These are phyloP conservation scores for Macrotyloma uniflorum DNA, from an alignment of 306 rosid species.

Conservation along the genomic window DNA sequence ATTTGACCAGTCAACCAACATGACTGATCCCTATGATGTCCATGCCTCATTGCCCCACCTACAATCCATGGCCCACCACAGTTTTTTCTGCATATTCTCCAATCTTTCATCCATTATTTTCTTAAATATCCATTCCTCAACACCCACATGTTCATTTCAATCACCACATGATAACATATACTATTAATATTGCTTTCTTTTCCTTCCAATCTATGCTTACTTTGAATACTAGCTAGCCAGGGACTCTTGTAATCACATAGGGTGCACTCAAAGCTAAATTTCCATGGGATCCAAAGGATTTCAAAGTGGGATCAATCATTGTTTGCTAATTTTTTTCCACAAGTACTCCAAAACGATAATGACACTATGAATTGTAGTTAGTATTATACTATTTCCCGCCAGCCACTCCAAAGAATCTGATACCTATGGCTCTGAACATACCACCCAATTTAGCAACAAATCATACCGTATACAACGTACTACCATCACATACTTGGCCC, in stretches of 20 bases:
- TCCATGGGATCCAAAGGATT: slow-evolving; percentile 57
- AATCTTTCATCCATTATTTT: slow-evolving; percentile 24
- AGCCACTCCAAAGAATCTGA: slow-evolving; percentile 50
- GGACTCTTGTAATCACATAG: slow-evolving; percentile 13
- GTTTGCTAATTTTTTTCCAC: slow-evolving; percentile 52
- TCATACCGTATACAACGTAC: slow-evolving; percentile 1
- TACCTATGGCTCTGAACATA: slow-evolving; percentile 16
- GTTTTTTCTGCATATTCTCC: slow-evolving; percentile 18
- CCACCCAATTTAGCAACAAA: slow-evolving; percentile 13
- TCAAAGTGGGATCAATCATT: slow-evolving; percentile 65
- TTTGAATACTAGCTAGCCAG: slow-evolving; percentile 39
- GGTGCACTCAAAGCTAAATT: slow-evolving; percentile 49
- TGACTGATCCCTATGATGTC: slow-evolving; percentile 65
- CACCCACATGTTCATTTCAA: slow-evolving; percentile 30
- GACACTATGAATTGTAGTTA: slow-evolving; percentile 42
- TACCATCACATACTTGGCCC: background rate
- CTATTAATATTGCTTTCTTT: background rate
- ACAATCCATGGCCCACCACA: slow-evolving; percentile 54
- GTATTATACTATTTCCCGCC: slow-evolving; percentile 50
- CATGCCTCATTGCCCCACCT: slow-evolving; percentile 53
- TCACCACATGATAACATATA: slow-evolving; percentile 9
- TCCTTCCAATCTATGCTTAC: slow-evolving; percentile 24
- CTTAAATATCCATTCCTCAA: background rate
- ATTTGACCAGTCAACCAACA: slow-evolving; percentile 76
- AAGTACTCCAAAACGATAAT: slow-evolving; percentile 42